Percentiles rank a stretch among this genome's conserved stretches.
Evolutionary conservation across 2,329 filamentous ascomycete genomes (phyloP).

Genomic region (Fusarium domesticum): DNA sequence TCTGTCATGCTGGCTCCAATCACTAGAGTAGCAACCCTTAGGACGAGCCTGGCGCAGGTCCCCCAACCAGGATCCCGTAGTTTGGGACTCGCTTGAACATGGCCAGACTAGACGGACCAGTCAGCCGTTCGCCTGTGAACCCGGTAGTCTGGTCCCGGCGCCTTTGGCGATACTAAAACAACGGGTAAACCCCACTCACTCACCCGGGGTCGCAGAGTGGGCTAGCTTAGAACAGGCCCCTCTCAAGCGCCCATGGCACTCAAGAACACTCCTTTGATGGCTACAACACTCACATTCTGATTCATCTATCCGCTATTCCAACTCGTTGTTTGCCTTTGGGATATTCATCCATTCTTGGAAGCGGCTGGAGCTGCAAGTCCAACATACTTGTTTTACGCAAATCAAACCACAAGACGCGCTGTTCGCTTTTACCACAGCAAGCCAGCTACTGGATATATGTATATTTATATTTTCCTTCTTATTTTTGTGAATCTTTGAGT

Average conservation of each 20-base stretch:
- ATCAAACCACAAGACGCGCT: neutral
- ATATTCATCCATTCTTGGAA: neutral
- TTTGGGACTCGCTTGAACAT: neutral
- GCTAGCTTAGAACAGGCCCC: constrained; percentile 14
- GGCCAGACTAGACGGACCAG: constrained; percentile 20
- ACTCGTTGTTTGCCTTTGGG: neutral
- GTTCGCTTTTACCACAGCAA: neutral
- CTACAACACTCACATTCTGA: too few species aligned
- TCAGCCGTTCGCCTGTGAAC: constrained; percentile 19
- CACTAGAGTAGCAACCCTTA: neutral
- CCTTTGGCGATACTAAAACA: constrained; percentile 31
- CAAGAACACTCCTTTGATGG: too few species aligned
- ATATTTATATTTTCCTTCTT: too few species aligned
- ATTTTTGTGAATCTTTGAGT: too few species aligned
- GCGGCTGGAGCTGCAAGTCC: neutral
- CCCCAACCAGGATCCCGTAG: constrained; percentile 6
- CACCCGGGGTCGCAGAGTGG: constrained; percentile 16
- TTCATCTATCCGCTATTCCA: neutral
- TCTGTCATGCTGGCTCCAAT: neutral
- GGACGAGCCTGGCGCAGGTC: neutral
- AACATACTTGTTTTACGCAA: neutral
- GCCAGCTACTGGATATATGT: too few species aligned
- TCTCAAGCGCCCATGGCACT: constrained; percentile 3
- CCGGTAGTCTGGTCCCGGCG: constrained; percentile 37
- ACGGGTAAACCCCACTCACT: constrained; percentile 29